A percentile compares a stretch with the other conserved stretches of the same genome.
phyloP scores from a whole-genome alignment of 768 basidiomycete species.

The Mycena olivaceomarginata region DNA sequence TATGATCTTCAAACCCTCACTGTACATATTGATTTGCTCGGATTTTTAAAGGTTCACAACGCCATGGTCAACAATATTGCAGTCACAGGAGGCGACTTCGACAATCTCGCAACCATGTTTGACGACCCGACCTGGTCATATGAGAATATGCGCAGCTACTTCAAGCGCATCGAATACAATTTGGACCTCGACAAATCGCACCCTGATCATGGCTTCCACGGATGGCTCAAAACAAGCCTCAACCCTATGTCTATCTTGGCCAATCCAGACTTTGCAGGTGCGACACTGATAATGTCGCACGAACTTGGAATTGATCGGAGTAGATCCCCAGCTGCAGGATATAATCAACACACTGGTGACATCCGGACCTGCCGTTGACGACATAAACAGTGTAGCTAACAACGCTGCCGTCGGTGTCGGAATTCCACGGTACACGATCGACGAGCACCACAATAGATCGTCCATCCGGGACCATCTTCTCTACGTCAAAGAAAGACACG shows the following conservation, averaged over 20 bases:
- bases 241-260: constrained; percentile 46
- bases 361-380: constrained; percentile 34
- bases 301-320: not conserved
- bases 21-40: not conserved
- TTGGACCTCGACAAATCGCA: constrained; percentile 43
- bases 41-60: constrained; percentile 10
- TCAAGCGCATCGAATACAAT: constrained; percentile 51
- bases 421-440: constrained; percentile 46
- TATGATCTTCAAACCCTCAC: constrained; percentile 10
- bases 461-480: constrained; percentile 51
- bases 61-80: constrained; percentile 15
- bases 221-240: constrained; percentile 54
- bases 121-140: constrained; percentile 53
- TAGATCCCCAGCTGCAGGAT: constrained; percentile 49
- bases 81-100: constrained; percentile 15
- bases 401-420: constrained; percentile 48
- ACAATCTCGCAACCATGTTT: constrained; percentile 40
- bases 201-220: constrained; percentile 53
- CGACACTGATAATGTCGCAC: not conserved
- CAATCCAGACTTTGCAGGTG: constrained; percentile 51
- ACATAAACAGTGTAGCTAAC: constrained; percentile 47
- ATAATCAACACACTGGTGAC: constrained; percentile 40
- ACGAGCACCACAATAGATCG: constrained; percentile 51
- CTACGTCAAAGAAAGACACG: constrained; percentile 37
- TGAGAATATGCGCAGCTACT: constrained; percentile 55